These are phyloP conservation scores for Ulvella scutata DNA, from an alignment of 139 green algal species.

Conservation along the genomic window DNA sequence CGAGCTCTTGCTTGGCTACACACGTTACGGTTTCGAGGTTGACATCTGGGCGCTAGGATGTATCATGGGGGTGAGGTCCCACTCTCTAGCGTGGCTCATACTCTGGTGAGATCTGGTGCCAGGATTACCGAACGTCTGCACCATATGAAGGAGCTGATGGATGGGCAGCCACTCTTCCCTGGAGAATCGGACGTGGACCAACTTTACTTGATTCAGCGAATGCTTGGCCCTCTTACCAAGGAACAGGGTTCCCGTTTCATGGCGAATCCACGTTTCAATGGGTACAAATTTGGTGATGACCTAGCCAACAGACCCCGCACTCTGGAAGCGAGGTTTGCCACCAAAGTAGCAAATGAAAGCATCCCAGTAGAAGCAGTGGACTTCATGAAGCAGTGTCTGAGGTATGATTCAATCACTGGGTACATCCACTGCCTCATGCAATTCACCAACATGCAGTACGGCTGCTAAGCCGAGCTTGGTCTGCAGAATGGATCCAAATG, in stretches of 20 bases:
- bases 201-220: conserved; percentile 67
- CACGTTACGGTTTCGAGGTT: conserved; percentile 57
- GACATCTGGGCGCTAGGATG: conserved; percentile 81
- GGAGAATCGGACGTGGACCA: conserved; percentile 82
- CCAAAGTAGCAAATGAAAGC: conserved; percentile 23
- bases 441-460: not conserved
- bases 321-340: conserved; percentile 14
- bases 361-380: conserved; percentile 25
- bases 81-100: no score
- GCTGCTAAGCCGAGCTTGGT: not conserved
- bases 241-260: conserved; percentile 45
- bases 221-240: conserved; percentile 32
- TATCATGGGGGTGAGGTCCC: not conserved
- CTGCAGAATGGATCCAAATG: conserved; percentile 29
- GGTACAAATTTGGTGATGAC: conserved; percentile 61
- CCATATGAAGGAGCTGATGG: conserved; percentile 45
- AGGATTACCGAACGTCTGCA: not conserved
- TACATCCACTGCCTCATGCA: not conserved
- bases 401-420: not conserved
- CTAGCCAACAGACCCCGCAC: conserved; percentile 20
- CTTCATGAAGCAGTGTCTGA: conserved; percentile 29
- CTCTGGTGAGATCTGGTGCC: not conserved
- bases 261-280: conserved; percentile 46
- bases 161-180: conserved; percentile 73
- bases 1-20: conserved; percentile 77